These are phyloP conservation scores for Rubus parviflorus DNA, from an alignment of 306 rosid genomes.

Conservation along the genomic window DNA sequence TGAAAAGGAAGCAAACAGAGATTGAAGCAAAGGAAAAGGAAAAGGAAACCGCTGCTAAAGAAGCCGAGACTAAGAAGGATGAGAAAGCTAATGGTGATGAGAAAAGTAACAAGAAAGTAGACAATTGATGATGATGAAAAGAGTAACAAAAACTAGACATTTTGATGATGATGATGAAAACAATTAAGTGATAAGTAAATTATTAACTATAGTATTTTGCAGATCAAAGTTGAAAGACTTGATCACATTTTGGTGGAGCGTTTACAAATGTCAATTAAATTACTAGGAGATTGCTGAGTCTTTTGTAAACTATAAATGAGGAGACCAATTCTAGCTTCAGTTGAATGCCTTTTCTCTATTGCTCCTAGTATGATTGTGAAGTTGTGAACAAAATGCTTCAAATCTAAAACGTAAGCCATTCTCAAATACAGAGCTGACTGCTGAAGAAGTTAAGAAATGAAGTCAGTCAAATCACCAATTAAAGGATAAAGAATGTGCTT, in stretches of 20 bases:
- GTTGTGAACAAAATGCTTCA: neutral
- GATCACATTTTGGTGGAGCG: neutral
- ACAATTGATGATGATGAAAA: constrained; percentile 4
- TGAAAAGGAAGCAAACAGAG: constrained; percentile 17
- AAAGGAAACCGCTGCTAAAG: neutral
- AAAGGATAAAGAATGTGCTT: neutral
- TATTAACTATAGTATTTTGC: neutral
- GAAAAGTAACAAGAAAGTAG: neutral
- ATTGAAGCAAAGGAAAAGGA: constrained; percentile 5
- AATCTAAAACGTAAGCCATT: neutral
- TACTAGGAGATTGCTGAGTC: neutral
- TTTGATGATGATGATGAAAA: neutral
- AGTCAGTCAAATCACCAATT: neutral
- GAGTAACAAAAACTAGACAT: neutral
- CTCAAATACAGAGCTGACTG: neutral
- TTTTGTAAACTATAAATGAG: neutral
- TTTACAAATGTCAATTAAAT: neutral
- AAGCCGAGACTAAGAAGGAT: neutral
- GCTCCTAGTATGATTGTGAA: neutral
- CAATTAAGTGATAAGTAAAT: neutral
- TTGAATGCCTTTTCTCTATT: neutral
- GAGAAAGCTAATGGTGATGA: neutral
- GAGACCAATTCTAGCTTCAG: neutral
- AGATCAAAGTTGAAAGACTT: neutral
- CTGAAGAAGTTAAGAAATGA: neutral